These are phyloP conservation scores for Trichoderma sp. DNA, from an alignment of 2,329 filamentous ascomycete genomes.

Conservation along the genomic window DNA sequence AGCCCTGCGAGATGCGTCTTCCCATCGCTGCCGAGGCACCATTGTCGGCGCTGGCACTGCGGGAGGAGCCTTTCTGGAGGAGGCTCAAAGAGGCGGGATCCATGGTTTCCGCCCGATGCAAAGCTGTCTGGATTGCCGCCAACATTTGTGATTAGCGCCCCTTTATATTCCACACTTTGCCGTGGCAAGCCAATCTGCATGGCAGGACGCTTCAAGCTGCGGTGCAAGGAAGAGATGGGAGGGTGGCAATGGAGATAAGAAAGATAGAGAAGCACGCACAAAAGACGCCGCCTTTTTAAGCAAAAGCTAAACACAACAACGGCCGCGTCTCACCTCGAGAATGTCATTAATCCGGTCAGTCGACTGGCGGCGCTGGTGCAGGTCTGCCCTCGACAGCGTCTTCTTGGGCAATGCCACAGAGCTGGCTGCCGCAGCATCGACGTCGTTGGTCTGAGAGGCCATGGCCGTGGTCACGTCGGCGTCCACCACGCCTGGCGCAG, in stretches of 20 bases:
- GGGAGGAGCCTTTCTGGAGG: conserved; percentile 12
- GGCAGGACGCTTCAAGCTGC: neutral
- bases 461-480: conserved; percentile 24
- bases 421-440: neutral
- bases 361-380: conserved; percentile 38
- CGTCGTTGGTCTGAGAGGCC: conserved; percentile 10
- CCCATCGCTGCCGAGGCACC: conserved; percentile 49
- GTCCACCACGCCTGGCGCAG: neutral
- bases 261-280: conserved; percentile 6
- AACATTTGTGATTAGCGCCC: neutral
- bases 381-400: conserved; percentile 32
- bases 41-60: conserved; percentile 34
- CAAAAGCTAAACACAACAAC: conserved; percentile 1
- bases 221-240: neutral
- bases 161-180: neutral
- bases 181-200: neutral
- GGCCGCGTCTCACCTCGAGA: conserved; percentile 47
- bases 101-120: conserved; percentile 28
- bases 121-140: conserved; percentile 23
- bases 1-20: conserved; percentile 44
- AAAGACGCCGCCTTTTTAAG: conserved; percentile 10
- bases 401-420: conserved; percentile 25
- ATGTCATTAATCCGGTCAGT: conserved; percentile 50
- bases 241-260: conserved; percentile 2
- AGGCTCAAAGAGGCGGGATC: conserved; percentile 27